Base-by-base conservation (phyloP, 805 yeast species). In the Candida bentonensis region DNA sequence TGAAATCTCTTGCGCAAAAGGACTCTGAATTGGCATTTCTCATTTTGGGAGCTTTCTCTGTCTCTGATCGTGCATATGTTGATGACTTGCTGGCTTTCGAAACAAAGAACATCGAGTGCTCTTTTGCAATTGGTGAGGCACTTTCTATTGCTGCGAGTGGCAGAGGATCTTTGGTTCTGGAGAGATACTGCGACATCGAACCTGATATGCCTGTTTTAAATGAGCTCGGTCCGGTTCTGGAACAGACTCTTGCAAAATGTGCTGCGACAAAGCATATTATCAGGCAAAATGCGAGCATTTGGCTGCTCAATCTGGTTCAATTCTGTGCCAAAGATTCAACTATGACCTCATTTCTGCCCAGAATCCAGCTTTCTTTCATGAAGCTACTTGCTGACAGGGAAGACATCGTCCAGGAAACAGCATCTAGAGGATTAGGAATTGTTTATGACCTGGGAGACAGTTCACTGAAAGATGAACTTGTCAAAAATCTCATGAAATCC, bases 351-450 rank as follows among this genome's bases (percentile, higher is more conserved):
- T 63, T 62, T 3, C 67, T 85, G 0, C 63, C 74, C n/a, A 72
- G 72, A 21, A 75, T 87, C 39, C 96, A 89, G 58, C 56, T 72
- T 3, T 64, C 81, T 0, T 88, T 89, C 53, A 77, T 86, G 82
- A 70, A 73, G 47, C 83, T 84, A 55, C 66, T 89, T 45, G 78
- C 84, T 0, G 92, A 82, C 49, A 67, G 79, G 43, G 96, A 89
- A 57, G 96, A 88, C 23, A 61, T 87, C 17, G 68, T 87, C n/a
- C 96, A 89, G 56, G 96, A 89, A 48, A 74, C 92, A 11, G 96
- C 97, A 0, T 78, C 95, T 0, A 70, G 94, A 51, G 98, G 96
- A 2, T 67, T 89, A 43, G 76, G 88, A 50, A 64, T 88, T 15
- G 72, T 87, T 3, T 89, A 83, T 55, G 95, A 88, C 47, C 61